Conservation (phyloP, 2,329 filamentous ascomycete species). For the Kalaharituber pfeilii region DNA sequence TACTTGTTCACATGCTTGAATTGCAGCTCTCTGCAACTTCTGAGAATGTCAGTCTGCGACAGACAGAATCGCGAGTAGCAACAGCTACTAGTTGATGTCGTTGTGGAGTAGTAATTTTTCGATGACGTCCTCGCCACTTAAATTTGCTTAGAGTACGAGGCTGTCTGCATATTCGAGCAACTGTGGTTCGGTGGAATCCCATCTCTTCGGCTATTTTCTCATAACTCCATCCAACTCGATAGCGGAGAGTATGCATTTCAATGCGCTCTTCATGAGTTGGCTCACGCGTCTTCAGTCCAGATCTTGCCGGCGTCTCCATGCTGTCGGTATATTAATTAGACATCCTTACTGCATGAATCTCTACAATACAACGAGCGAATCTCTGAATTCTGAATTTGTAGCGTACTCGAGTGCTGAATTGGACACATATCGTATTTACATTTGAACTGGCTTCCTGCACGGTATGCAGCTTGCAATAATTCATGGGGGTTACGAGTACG, state of each 20-base stretch:
- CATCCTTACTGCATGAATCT: neutral
- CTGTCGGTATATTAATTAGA: neutral
- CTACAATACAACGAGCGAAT: too few species aligned
- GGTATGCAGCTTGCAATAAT: neutral
- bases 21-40: neutral
- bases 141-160: neutral
- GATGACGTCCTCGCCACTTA: neutral
- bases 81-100: neutral
- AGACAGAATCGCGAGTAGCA: neutral
- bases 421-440: neutral
- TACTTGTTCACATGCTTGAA: neutral
- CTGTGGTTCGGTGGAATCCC: neutral
- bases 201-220: neutral
- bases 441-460: neutral
- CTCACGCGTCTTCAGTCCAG: neutral
- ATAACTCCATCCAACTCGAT: neutral
- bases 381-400: neutral
- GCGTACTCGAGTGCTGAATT: neutral
- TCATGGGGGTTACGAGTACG: neutral
- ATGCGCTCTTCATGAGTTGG: neutral
- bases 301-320: neutral
- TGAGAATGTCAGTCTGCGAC: neutral
- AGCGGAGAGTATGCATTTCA: neutral
- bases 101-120: neutral
- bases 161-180: neutral